Conservation (phyloP, 768 basidiomycete species). For the Mycena galopus region DNA sequence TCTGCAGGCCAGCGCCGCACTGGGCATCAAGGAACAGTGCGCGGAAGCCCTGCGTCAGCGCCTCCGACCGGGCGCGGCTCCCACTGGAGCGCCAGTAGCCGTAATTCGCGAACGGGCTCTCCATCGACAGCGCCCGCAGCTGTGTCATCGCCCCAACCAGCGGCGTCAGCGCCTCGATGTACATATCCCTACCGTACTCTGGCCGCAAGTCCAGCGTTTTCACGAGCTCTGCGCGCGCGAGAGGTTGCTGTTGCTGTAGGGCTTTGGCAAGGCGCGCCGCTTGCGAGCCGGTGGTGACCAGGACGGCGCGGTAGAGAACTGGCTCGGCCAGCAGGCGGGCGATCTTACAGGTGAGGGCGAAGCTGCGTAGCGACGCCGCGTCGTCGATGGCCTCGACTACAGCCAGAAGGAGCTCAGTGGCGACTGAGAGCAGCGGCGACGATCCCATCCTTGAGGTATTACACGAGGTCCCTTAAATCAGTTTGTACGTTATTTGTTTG, state of each 20-base stretch:
- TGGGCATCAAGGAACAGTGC: slow-evolving; percentile 8
- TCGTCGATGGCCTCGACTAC: background rate
- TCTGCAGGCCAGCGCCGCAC: background rate
- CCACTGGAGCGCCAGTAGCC: background rate
- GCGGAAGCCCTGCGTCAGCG: slow-evolving; percentile 10
- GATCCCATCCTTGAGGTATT: too few relatives aligned
- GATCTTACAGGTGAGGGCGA: background rate
- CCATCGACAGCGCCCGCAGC: slow-evolving; percentile 14
- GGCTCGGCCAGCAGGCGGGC: slow-evolving; percentile 14
- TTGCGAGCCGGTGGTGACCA: slow-evolving; percentile 19
- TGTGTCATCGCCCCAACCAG: slow-evolving; percentile 10
- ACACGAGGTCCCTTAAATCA: too few relatives aligned
- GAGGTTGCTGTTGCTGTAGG: slow-evolving; percentile 14
- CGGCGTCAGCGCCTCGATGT: slow-evolving; percentile 7
- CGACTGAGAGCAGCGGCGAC: slow-evolving; percentile 14
- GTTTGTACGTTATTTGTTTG: too few relatives aligned
- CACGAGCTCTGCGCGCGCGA: slow-evolving; percentile 12
- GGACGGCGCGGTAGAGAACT: slow-evolving; percentile 14
- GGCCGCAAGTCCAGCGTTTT: slow-evolving; percentile 5
- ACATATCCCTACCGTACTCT: background rate
- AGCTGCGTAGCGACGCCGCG: background rate
- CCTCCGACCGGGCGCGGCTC: background rate
- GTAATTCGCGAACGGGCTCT: slow-evolving; percentile 21
- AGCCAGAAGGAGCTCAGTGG: slow-evolving; percentile 14
- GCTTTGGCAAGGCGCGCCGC: slow-evolving; percentile 14